Evolutionary conservation across 228 moss, liverwort and hornwort genomes (phyloP), one percentile per base, ranked within the genome.

Genomic region (Sphagnum fallax): DNA sequence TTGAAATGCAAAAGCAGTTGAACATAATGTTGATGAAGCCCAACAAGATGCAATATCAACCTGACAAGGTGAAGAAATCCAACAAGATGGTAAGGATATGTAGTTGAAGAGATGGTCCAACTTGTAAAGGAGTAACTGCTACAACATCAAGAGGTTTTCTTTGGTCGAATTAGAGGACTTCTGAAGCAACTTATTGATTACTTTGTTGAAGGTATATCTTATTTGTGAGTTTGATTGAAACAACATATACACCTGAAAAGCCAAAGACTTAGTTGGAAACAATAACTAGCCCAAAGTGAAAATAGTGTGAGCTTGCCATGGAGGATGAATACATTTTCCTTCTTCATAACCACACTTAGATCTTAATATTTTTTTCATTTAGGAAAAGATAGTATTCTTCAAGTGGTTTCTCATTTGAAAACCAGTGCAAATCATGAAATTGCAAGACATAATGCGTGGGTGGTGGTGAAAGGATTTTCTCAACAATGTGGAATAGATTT

Each of bases 391-490:
- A n/a, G n/a, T n/a, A 64, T 5, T 47, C 6, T 16, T 18, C 32
- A 64, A 18, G 32, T 16, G 64, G 64, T 64, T 47, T 64, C 5
- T 48, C 5, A 49, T 32, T 7, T 64, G 64, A 48, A 64, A 49
- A 64, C 32, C 32, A 47, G 11, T 6, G 6, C 53, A 53, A 11
- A 53, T 53, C 6, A 11, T 6, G 11, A 6, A 53, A 11, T 53
- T 6, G 53, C 6, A 11, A 53, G 53, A 16, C 47, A 53, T 55
- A 68, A 68, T 14, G 68, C 68, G 4, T 5, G 68, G 4, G 5
- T 53, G 14, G 68, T 68, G 10, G 68, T 16, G 4, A 68, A 68
- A 32, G 68, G 68, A 5, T 53, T 12, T 32, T 53, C 55, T 5
- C 68, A 68, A 16, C 15, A 47, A 6, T 10, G 32, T 32, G 55